Percentiles rank a stretch among this genome's conserved stretches.
Evolutionary conservation across 768 basidiomycete genomes (phyloP).

Genomic region (Suillus lakei): DNA sequence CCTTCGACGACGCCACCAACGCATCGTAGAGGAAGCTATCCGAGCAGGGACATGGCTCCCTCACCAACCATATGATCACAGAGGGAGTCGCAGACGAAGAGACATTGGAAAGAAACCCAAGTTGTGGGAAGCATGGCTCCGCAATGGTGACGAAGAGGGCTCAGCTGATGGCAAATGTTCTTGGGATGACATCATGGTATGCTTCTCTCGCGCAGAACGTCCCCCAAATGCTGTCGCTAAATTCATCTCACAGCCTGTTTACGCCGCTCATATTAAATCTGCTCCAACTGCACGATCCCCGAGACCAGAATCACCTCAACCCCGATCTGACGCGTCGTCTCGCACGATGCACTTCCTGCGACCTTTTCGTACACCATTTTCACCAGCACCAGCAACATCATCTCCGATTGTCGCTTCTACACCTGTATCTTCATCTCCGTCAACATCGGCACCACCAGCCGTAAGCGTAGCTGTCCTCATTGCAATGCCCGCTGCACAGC

Average conservation of each 20-base stretch:
- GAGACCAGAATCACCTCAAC: slow-evolving; percentile 4
- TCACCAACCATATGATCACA: slow-evolving; percentile 15
- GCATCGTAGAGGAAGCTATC: slow-evolving; percentile 65
- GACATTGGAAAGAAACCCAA: slow-evolving; percentile 36
- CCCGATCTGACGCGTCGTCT: slow-evolving; percentile 9
- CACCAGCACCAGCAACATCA: slow-evolving; percentile 14
- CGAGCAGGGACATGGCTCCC: slow-evolving; percentile 65
- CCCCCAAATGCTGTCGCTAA: not conserved
- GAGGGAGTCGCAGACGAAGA: slow-evolving; percentile 24
- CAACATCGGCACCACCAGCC: slow-evolving; percentile 17
- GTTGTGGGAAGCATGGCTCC: slow-evolving; percentile 35
- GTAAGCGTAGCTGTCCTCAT: slow-evolving; percentile 48
- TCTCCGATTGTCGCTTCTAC: slow-evolving; percentile 9
- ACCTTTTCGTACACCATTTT: slow-evolving; percentile 24
- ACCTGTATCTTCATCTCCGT: slow-evolving; percentile 11
- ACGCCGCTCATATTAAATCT: slow-evolving; percentile 24
- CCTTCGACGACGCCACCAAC: slow-evolving; percentile 63
- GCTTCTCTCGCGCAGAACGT: not conserved
- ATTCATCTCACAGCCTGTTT: slow-evolving; percentile 25
- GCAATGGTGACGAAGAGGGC: slow-evolving; percentile 16
- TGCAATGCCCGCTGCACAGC: slow-evolving; percentile 43
- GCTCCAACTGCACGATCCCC: slow-evolving; percentile 14
- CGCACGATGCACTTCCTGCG: slow-evolving; percentile 19
- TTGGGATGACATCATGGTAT: slow-evolving; percentile 36
- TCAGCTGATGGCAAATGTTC: slow-evolving; percentile 18